Evolutionary conservation across 2,329 filamentous ascomycete species (phyloP).

Genomic region (Knufia fluminis): DNA sequence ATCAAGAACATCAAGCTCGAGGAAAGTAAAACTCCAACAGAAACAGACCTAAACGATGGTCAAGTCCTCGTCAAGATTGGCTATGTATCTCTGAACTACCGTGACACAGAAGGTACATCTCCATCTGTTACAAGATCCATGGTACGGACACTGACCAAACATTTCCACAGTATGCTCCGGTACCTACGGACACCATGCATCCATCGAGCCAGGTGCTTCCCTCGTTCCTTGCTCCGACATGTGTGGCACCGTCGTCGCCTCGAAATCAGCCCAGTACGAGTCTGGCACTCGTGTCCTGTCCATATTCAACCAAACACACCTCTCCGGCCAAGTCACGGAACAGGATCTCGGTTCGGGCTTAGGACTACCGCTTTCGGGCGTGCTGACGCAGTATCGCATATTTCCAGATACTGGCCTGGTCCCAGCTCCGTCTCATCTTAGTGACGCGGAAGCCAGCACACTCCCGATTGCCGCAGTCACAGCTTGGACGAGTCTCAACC

Average conservation of each 20-base stretch:
- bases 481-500: constrained; percentile 42
- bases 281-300: constrained; percentile 34
- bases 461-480: constrained; percentile 37
- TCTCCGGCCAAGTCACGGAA: constrained; percentile 30
- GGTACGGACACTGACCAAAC: constrained; percentile 4
- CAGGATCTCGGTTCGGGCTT: constrained; percentile 16
- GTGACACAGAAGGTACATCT: constrained; percentile 33
- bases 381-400: constrained; percentile 35
- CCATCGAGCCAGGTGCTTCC: constrained; percentile 27
- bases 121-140: neutral
- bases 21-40: neutral
- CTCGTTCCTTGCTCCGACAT: constrained; percentile 34
- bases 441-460: constrained; percentile 31
- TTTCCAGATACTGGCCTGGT: constrained; percentile 34
- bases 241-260: constrained; percentile 33
- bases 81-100: constrained; percentile 42
- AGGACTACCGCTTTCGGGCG: constrained; percentile 30
- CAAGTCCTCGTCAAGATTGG: constrained; percentile 56
- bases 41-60: neutral
- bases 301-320: constrained; percentile 32
- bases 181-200: constrained; percentile 57
- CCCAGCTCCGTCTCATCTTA: constrained; percentile 31
- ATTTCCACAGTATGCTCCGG: constrained; percentile 49
- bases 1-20: neutral
- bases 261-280: constrained; percentile 22